Conservation (phyloP, 2,329 filamentous ascomycete species). For the Monilinia aucupariae region DNA sequence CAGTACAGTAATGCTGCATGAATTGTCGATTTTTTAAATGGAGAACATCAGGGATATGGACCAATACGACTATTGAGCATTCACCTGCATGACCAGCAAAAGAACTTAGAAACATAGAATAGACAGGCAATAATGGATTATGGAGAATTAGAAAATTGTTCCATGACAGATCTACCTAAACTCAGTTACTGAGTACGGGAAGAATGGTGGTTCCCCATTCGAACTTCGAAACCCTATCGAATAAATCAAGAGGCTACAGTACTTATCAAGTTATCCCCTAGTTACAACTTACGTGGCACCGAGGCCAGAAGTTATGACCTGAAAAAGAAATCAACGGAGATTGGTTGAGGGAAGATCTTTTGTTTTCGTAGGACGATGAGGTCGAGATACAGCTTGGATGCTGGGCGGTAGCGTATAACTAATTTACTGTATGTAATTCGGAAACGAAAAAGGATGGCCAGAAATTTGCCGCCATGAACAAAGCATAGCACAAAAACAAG, state of each 20-base stretch:
- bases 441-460: background rate
- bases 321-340: background rate
- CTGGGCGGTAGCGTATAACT: no score
- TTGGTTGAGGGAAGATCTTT: background rate
- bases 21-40: constrained; percentile 14
- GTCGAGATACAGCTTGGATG: background rate
- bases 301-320: background rate
- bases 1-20: background rate
- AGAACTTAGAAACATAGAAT: constrained; percentile 6
- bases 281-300: constrained; percentile 4
- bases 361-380: background rate
- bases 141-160: background rate
- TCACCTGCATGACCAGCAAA: constrained; percentile 10
- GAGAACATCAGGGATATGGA: background rate
- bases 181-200: background rate
- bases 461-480: no score
- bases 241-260: background rate
- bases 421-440: no score
- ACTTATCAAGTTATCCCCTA: background rate
- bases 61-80: constrained; percentile 1
- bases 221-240: constrained; percentile 3
- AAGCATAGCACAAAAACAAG: background rate
- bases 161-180: background rate
- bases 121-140: background rate
- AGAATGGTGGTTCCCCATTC: background rate